Conservation (phyloP, 2,329 filamentous ascomycete species). For the Massarina eburnea region DNA sequence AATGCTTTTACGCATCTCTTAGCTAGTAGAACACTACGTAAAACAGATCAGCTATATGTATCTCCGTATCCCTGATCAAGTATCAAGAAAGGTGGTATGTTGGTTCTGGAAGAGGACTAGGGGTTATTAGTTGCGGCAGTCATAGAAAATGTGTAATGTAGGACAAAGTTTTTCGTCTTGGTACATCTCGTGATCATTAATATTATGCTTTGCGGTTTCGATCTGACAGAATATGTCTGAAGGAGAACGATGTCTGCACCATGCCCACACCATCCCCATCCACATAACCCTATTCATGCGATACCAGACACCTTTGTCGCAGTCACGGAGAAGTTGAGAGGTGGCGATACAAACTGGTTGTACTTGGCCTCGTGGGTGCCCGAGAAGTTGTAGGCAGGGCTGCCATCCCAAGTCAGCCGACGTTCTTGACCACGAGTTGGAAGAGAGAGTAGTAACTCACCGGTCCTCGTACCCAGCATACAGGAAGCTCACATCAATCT, state of each 20-base stretch:
- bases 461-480: slow-evolving; percentile 9
- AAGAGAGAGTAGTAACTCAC: slow-evolving; percentile 4
- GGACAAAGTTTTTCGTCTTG: too few relatives aligned
- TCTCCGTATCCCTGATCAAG: too few relatives aligned
- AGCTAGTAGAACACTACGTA: too few relatives aligned
- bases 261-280: neutral
- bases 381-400: slow-evolving; percentile 21
- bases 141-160: too few relatives aligned
- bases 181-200: neutral
- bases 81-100: too few relatives aligned
- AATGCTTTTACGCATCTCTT: too few relatives aligned
- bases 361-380: slow-evolving; percentile 15
- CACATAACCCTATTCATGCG: slow-evolving; percentile 2
- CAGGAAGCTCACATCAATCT: slow-evolving; percentile 15
- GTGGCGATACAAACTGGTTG: slow-evolving; percentile 17
- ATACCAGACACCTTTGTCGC: slow-evolving; percentile 15
- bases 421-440: neutral
- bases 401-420: slow-evolving; percentile 1
- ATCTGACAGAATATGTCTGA: neutral
- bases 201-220: neutral
- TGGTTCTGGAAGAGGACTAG: too few relatives aligned
- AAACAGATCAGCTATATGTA: too few relatives aligned
- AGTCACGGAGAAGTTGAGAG: slow-evolving; percentile 14
- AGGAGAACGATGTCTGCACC: too few relatives aligned
- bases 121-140: too few relatives aligned